phyloP scores from a whole-genome alignment of 179 eudicot genomes.

The Vitellaria paradoxa region DNA sequence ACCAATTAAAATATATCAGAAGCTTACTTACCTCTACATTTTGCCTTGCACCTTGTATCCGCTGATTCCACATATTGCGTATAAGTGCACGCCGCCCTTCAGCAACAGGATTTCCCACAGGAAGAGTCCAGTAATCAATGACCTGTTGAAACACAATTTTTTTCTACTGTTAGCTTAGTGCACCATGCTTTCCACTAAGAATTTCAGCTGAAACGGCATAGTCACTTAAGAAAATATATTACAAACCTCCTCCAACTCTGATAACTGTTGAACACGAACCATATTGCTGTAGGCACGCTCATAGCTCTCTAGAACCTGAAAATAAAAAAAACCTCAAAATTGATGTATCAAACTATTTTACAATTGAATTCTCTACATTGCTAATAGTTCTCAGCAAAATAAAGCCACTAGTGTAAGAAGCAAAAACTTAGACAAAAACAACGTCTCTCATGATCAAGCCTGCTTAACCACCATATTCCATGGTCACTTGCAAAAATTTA shows the following conservation, averaged over 20 bases:
- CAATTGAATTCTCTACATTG: background rate
- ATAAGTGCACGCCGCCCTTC: constrained; percentile 89
- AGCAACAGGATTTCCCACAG: constrained; percentile 72
- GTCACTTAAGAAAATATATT: constrained; percentile 6
- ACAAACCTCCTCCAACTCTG: constrained; percentile 91
- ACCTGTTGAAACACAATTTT: constrained; percentile 45
- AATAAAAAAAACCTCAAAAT: background rate
- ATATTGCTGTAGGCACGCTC: constrained; percentile 96
- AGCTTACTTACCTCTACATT: constrained; percentile 74
- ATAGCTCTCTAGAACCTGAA: constrained; percentile 91
- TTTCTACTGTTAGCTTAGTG: background rate
- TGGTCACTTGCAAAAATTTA: too few relatives aligned
- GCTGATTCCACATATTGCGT: constrained; percentile 97
- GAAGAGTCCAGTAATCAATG: constrained; percentile 90
- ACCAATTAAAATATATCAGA: background rate
- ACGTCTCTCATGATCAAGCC: too few relatives aligned
- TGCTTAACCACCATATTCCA: too few relatives aligned
- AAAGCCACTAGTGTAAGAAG: background rate
- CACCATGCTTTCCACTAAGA: background rate
- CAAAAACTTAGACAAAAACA: too few relatives aligned
- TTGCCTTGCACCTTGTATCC: constrained; percentile 88
- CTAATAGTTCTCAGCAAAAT: background rate
- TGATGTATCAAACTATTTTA: background rate
- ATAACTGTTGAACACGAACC: constrained; percentile 98
- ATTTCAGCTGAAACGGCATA: constrained; percentile 10